phyloP scores from a whole-genome alignment of 2,329 filamentous ascomycete species.

The Amesomyces nigricolor region DNA sequence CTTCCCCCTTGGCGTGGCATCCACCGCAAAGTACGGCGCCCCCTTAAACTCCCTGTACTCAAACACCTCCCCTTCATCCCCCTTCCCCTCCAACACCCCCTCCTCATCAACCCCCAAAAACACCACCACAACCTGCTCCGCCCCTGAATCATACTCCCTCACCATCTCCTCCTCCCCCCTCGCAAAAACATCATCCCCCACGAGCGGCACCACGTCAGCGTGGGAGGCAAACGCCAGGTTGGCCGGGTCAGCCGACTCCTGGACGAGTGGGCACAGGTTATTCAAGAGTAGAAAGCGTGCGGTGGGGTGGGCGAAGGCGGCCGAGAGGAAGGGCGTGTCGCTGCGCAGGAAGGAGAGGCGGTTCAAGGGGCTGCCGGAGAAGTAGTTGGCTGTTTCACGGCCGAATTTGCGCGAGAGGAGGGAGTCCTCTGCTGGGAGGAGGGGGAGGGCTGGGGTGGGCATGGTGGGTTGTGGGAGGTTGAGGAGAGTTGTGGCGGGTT shows the following conservation, averaged over 20 bases:
- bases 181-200: constrained; percentile 66
- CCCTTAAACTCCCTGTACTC: constrained; percentile 68
- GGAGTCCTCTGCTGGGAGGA: constrained; percentile 46
- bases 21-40: constrained; percentile 81
- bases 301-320: constrained; percentile 59
- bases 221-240: constrained; percentile 64
- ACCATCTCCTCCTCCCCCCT: constrained; percentile 67
- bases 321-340: constrained; percentile 63
- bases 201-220: constrained; percentile 62
- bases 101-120: constrained; percentile 80
- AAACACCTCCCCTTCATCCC: constrained; percentile 36
- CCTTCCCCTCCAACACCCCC: constrained; percentile 29
- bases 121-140: constrained; percentile 64
- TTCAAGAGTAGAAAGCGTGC: constrained; percentile 74
- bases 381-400: constrained; percentile 77
- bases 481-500: not conserved
- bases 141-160: constrained; percentile 65
- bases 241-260: constrained; percentile 40
- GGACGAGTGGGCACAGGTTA: constrained; percentile 67
- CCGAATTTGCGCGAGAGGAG: constrained; percentile 76
- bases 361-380: constrained; percentile 71
- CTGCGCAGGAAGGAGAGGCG: constrained; percentile 71
- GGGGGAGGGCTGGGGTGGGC: constrained; percentile 34
- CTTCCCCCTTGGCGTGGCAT: constrained; percentile 68
- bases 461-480: constrained; percentile 10